phyloP scores from a whole-genome alignment of 192 early-diverging fungal genomes.

The Pilaira anomala region DNA sequence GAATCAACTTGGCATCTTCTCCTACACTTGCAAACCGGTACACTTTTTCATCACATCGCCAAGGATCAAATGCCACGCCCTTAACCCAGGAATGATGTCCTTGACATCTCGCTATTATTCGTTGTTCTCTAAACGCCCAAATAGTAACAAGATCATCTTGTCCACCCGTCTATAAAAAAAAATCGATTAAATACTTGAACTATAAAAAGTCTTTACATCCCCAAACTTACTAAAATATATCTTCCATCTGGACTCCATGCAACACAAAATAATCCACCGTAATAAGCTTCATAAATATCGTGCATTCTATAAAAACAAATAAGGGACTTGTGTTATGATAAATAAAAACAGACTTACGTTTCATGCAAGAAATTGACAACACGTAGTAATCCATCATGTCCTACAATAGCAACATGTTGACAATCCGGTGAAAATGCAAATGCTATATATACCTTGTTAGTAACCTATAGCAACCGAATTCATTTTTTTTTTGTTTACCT shows the following conservation, averaged over 20 bases:
- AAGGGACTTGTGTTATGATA: background rate
- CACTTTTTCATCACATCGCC: constrained; percentile 72
- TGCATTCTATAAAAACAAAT: constrained; percentile 44
- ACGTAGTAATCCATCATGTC: constrained; percentile 75
- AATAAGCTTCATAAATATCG: constrained; percentile 83
- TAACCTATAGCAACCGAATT: background rate
- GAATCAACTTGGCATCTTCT: constrained; percentile 80
- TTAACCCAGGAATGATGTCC: constrained; percentile 90
- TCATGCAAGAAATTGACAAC: constrained; percentile 78
- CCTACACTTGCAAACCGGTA: constrained; percentile 91
- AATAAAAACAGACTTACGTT: constrained; percentile 33
- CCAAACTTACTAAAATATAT: constrained; percentile 55
- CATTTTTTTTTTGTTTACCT: constrained; percentile 3
- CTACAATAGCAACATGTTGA: constrained; percentile 79
- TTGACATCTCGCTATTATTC: constrained; percentile 84
- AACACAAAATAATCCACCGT: constrained; percentile 84
- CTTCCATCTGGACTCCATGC: constrained; percentile 90
- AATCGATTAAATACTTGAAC: background rate
- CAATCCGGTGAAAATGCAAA: constrained; percentile 88
- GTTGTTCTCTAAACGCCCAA: constrained; percentile 79
- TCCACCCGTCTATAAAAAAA: constrained; percentile 63
- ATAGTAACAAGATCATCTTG: constrained; percentile 93
- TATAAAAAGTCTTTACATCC: background rate
- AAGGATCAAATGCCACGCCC: constrained; percentile 81
- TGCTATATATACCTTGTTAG: constrained; percentile 33